Evolutionary conservation across 1,284 basidiomycete genomes (phyloP).

Genomic region (Coniferiporia sulphurascens): DNA sequence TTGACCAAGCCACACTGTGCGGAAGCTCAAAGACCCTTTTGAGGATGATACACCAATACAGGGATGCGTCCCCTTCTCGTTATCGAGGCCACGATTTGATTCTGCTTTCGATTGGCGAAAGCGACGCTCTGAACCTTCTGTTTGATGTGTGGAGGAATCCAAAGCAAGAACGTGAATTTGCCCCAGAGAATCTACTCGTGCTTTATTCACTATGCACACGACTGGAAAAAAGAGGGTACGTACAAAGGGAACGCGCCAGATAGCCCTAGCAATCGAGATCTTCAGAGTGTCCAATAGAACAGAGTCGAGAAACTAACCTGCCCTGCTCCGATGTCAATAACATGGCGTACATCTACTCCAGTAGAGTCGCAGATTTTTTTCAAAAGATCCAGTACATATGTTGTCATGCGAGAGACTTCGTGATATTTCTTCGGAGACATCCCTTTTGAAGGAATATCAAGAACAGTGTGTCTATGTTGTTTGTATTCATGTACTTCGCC

Average conservation of each 20-base stretch:
- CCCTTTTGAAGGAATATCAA: constrained; percentile 24
- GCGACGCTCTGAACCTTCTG: constrained; percentile 37
- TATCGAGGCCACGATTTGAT: not conserved
- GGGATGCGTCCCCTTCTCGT: not conserved
- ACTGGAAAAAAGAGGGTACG: not conserved
- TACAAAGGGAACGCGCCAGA: constrained; percentile 12
- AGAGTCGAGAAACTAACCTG: constrained; percentile 35
- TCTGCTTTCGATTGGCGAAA: constrained; percentile 19
- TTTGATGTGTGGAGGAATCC: constrained; percentile 42
- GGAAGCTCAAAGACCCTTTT: constrained; percentile 4
- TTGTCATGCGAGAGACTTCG: constrained; percentile 44
- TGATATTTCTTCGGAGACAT: constrained; percentile 55
- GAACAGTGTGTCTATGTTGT: not conserved
- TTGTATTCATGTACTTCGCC: not conserved
- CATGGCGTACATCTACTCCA: constrained; percentile 27
- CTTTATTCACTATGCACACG: constrained; percentile 29
- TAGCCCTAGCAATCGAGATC: not conserved
- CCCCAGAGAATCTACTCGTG: constrained; percentile 29
- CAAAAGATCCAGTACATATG: constrained; percentile 32
- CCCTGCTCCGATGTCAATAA: constrained; percentile 50
- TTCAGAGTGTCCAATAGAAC: not conserved
- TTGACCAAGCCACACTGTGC: constrained; percentile 12
- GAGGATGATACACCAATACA: not conserved
- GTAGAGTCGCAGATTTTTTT: constrained; percentile 19
- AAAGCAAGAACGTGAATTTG: constrained; percentile 44